Conservation (phyloP, 2,329 filamentous ascomycete genomes). For the Seiridium cupressi region DNA sequence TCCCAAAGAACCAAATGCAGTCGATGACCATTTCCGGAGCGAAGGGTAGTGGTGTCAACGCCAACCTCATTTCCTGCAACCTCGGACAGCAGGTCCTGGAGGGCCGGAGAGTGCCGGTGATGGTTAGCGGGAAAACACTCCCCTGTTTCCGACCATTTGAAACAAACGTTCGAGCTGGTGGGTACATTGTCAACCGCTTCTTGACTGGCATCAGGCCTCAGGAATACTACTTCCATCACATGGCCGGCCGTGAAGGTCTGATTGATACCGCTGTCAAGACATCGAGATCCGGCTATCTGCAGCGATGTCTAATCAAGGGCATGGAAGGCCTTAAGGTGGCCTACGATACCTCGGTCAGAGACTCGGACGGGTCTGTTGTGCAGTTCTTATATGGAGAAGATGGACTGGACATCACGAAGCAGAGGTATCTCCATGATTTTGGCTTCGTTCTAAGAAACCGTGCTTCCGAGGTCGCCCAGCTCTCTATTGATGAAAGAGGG, state of each 20-base stretch:
- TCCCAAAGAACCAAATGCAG: constrained; percentile 98
- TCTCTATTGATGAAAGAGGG: constrained; percentile 60
- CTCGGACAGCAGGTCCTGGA: constrained; percentile 95
- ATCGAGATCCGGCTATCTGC: constrained; percentile 91
- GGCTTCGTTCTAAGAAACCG: constrained; percentile 87
- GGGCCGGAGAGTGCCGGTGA: constrained; percentile 88
- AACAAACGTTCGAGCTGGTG: constrained; percentile 82
- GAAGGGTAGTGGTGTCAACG: constrained; percentile 90
- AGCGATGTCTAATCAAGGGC: constrained; percentile 96
- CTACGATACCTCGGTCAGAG: constrained; percentile 91
- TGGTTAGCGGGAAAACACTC: constrained; percentile 96
- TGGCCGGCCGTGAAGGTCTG: constrained; percentile 96
- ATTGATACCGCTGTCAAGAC: constrained; percentile 99
- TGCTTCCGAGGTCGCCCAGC: constrained; percentile 72
- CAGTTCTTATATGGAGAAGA: constrained; percentile 98
- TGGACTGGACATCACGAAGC: constrained; percentile 89
- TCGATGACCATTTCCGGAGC: constrained; percentile 96
- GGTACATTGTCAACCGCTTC: constrained; percentile 94
- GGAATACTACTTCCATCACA: constrained; percentile 99
- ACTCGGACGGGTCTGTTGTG: constrained; percentile 88
- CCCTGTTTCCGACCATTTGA: constrained; percentile 94
- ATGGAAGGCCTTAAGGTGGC: constrained; percentile 93
- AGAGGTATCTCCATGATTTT: constrained; percentile 88
- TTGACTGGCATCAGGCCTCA: constrained; percentile 96
- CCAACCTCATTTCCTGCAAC: constrained; percentile 96